A percentile compares a stretch with the other conserved stretches of the same genome.
These are phyloP conservation scores for Uromyces viciae-fabae DNA, from an alignment of 1,284 basidiomycete species.

Conservation along the genomic window DNA sequence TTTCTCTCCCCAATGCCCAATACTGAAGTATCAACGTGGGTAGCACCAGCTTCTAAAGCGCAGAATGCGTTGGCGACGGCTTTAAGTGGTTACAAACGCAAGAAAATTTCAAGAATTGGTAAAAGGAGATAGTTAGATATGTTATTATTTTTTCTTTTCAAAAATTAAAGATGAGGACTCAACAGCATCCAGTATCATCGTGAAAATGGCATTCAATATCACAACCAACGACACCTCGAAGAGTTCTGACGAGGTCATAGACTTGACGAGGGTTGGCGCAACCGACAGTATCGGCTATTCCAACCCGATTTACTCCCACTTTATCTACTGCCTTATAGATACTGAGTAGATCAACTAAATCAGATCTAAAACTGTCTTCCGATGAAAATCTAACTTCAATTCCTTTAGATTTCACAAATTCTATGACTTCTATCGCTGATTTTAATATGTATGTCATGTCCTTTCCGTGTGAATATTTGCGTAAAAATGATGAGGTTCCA, in stretches of 20 bases:
- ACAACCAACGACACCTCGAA: constrained; percentile 89
- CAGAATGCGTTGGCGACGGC: constrained; percentile 99
- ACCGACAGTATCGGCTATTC: constrained; percentile 98
- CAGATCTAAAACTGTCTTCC: constrained; percentile 99
- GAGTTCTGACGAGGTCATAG: constrained; percentile 93
- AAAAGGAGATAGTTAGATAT: constrained; percentile 56
- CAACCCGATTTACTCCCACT: constrained; percentile 98
- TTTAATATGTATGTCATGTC: constrained; percentile 99
- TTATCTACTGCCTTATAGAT: constrained; percentile 99
- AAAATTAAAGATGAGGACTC: constrained; percentile 58
- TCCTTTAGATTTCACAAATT: constrained; percentile 99
- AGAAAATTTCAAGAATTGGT: constrained; percentile 45
- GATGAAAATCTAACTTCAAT: constrained; percentile 99
- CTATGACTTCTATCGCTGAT: constrained; percentile 89
- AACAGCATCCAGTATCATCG: constrained; percentile 87
- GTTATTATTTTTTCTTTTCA: too few species aligned
- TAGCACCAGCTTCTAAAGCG: constrained; percentile 96
- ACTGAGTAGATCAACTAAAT: constrained; percentile 94
- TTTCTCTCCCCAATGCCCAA: constrained; percentile 99
- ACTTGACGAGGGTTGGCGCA: constrained; percentile 98
- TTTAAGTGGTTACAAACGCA: constrained; percentile 52
- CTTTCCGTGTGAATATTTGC: constrained; percentile 99
- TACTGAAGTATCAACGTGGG: constrained; percentile 92
- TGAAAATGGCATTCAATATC: constrained; percentile 99
- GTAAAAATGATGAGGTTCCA: constrained; percentile 96